phyloP scores from a whole-genome alignment of 495 filamentous ascomycete genomes.

The Chaetomium cochliodes region DNA sequence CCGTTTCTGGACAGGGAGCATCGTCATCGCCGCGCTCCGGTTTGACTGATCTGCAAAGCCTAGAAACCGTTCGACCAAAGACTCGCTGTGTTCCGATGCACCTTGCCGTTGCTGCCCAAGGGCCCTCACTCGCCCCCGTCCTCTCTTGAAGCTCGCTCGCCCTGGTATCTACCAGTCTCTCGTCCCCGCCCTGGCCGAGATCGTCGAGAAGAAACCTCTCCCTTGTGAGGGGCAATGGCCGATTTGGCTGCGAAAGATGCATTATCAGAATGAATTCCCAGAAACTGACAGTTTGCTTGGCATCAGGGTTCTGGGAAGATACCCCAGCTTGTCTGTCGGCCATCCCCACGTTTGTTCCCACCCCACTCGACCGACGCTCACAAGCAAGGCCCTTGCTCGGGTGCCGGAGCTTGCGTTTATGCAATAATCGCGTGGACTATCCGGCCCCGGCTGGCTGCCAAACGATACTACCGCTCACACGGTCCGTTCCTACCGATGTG shows the following conservation, averaged over 20 bases:
- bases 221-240: neutral
- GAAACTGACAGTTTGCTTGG: conserved; percentile 14
- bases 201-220: neutral
- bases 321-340: conserved; percentile 20
- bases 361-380: conserved; percentile 25
- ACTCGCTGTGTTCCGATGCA: neutral
- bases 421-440: conserved; percentile 26
- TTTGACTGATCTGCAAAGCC: conserved; percentile 28
- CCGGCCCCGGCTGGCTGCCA: conserved; percentile 23
- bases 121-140: neutral
- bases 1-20: conserved; percentile 15
- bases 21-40: conserved; percentile 31
- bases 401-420: conserved; percentile 23
- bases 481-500: conserved; percentile 48
- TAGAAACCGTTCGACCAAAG: conserved; percentile 24
- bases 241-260: neutral
- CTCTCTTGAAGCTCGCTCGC: neutral
- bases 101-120: conserved; percentile 15
- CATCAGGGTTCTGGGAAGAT: conserved; percentile 16
- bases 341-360: conserved; percentile 22
- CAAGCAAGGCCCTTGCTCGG: conserved; percentile 6
- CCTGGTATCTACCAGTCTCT: neutral
- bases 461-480: conserved; percentile 41
- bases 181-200: neutral
- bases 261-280: neutral